phyloP scores from a whole-genome alignment of 2,329 filamentous ascomycete species.

The Exophiala aquamarina region DNA sequence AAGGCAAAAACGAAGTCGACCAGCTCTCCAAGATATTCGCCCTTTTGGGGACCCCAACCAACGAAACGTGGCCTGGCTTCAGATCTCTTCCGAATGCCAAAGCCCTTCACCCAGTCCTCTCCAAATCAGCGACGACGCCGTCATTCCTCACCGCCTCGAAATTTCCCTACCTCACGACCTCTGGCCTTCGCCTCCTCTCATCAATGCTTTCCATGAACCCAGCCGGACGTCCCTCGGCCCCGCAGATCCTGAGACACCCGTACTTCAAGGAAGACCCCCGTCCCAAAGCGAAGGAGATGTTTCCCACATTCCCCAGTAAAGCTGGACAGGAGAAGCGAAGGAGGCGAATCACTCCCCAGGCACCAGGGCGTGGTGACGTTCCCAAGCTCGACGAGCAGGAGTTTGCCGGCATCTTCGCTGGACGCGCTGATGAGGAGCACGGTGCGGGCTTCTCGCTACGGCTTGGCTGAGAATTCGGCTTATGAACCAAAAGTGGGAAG shows the following conservation, averaged over 20 bases:
- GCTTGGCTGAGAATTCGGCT: too few relatives aligned
- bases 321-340: constrained; percentile 84
- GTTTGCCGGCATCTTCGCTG: constrained; percentile 67
- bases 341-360: constrained; percentile 72
- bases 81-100: constrained; percentile 83
- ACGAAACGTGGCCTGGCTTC: constrained; percentile 83
- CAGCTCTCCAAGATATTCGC: constrained; percentile 85
- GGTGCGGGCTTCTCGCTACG: constrained; percentile 63
- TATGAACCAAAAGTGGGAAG: too few relatives aligned
- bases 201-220: constrained; percentile 75
- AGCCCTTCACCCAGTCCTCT: constrained; percentile 61
- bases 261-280: constrained; percentile 90
- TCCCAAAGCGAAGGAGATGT: constrained; percentile 87
- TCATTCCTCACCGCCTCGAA: constrained; percentile 50
- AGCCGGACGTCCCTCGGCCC: constrained; percentile 65
- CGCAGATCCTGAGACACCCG: constrained; percentile 71
- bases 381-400: constrained; percentile 56
- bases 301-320: constrained; percentile 95
- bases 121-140: constrained; percentile 28
- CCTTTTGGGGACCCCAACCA: constrained; percentile 81
- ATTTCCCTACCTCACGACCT: constrained; percentile 78
- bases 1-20: constrained; percentile 90
- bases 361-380: constrained; percentile 73
- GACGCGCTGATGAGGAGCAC: constrained; percentile 19
- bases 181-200: constrained; percentile 69